phyloP scores from a whole-genome alignment of 805 yeast genomes.

The Myxozyma melibiosi region DNA sequence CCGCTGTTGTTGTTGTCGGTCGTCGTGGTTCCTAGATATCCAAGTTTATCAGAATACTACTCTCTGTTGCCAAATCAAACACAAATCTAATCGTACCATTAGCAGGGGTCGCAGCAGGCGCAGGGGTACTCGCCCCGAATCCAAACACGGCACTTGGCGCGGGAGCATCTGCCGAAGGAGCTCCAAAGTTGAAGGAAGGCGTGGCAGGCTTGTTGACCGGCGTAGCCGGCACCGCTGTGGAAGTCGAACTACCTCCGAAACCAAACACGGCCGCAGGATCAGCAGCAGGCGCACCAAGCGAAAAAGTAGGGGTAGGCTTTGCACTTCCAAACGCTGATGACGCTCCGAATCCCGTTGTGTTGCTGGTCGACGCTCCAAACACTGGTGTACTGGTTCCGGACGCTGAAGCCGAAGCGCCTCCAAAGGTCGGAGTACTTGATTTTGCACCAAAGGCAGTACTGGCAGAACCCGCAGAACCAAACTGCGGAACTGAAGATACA shows the following conservation, averaged over 20 bases:
- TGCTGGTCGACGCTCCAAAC: background rate
- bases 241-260: conserved; percentile 16
- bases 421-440: background rate
- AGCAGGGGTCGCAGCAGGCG: background rate
- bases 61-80: background rate
- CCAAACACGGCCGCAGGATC: conserved; percentile 31
- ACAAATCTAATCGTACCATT: background rate
- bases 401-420: background rate
- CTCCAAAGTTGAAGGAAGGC: conserved; percentile 1
- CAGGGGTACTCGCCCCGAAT: conserved; percentile 1
- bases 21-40: background rate
- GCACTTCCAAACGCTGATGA: background rate
- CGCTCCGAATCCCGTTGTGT: background rate
- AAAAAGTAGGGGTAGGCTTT: conserved; percentile 11
- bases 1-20: background rate
- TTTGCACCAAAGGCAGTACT: conserved; percentile 1
- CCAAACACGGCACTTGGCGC: background rate
- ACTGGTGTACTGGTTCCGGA: background rate
- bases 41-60: background rate
- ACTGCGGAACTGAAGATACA: background rate
- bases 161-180: background rate
- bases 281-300: conserved; percentile 12
- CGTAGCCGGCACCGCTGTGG: conserved; percentile 13
- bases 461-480: background rate
- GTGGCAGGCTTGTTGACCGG: conserved; percentile 3